These are phyloP conservation scores for Yarrowia divulgata DNA, from an alignment of 805 yeast genomes.

Conservation along the genomic window DNA sequence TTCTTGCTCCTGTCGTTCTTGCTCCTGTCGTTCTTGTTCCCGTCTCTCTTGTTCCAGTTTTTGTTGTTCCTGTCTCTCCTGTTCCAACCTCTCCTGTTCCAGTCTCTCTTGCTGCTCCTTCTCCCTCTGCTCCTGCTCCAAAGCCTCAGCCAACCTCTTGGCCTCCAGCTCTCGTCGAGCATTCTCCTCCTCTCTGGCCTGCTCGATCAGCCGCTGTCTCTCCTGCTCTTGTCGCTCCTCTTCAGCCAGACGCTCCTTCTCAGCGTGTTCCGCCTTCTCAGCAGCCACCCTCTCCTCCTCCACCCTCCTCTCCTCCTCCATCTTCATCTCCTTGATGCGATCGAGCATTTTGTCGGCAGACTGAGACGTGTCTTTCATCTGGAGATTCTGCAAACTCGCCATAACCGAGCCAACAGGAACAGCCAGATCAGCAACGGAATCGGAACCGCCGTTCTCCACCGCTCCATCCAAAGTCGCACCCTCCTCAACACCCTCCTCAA, in stretches of 20 bases:
- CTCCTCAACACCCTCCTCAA: slow-evolving; percentile 19
- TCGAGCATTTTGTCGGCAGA: slow-evolving; percentile 10
- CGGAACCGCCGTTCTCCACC: neutral
- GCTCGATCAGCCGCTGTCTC: neutral
- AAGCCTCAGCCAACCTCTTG: neutral
- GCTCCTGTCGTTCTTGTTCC: neutral
- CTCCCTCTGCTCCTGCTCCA: slow-evolving; percentile 1
- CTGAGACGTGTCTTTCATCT: slow-evolving; percentile 10
- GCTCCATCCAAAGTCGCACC: neutral
- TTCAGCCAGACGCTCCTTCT: neutral
- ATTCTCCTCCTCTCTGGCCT: slow-evolving; percentile 21
- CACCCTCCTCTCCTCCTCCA: slow-evolving; percentile 1
- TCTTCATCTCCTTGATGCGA: slow-evolving; percentile 23
- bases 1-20: neutral
- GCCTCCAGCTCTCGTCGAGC: slow-evolving; percentile 12
- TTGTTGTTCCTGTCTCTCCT: neutral
- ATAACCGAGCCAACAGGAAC: neutral
- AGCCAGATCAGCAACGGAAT: neutral
- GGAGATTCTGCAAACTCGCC: slow-evolving; percentile 13
- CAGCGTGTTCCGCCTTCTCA: neutral
- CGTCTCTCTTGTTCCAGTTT: neutral
- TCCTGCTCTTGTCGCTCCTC: neutral
- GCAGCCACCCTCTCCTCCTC: slow-evolving; percentile 1
- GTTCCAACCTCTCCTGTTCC: neutral
- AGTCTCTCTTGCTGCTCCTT: neutral